phyloP scores from a whole-genome alignment of 148 eudicot species.

The Persicaria tinctoria region DNA sequence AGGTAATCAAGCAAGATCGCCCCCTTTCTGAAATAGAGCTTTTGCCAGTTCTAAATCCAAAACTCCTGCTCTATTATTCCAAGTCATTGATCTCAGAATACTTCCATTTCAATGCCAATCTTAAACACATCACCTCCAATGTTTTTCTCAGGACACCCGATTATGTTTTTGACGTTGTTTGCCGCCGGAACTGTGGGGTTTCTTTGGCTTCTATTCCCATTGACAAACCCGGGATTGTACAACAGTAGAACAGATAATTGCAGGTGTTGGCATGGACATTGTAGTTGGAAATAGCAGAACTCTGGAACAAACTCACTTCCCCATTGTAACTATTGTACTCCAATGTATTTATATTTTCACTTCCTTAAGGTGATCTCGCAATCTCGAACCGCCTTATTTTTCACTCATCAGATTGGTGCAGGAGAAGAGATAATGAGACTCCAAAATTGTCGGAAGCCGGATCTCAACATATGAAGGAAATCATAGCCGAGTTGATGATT shows the following conservation, averaged over 20 bases:
- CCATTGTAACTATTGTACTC: constrained; percentile 5
- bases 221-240: constrained; percentile 50
- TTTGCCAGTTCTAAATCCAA: too few species aligned
- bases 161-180: constrained; percentile 37
- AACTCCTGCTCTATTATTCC: neutral
- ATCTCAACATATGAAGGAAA: neutral
- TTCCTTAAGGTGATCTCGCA: neutral
- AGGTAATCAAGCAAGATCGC: constrained; percentile 30
- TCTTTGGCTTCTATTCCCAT: constrained; percentile 51
- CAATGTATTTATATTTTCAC: neutral
- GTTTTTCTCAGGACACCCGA: constrained; percentile 5
- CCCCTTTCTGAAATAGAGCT: neutral
- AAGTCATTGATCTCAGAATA: neutral
- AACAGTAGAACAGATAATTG: constrained; percentile 47
- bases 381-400: neutral
- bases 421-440: neutral
- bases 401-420: neutral
- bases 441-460: neutral
- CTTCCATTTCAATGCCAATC: neutral
- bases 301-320: neutral
- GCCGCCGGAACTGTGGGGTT: constrained; percentile 51
- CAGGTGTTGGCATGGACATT: constrained; percentile 74
- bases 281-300: constrained; percentile 39
- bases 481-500: neutral
- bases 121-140: neutral